Base-by-base conservation (phyloP, 495 filamentous ascomycete species). In the Schizothecium vesticola region DNA sequence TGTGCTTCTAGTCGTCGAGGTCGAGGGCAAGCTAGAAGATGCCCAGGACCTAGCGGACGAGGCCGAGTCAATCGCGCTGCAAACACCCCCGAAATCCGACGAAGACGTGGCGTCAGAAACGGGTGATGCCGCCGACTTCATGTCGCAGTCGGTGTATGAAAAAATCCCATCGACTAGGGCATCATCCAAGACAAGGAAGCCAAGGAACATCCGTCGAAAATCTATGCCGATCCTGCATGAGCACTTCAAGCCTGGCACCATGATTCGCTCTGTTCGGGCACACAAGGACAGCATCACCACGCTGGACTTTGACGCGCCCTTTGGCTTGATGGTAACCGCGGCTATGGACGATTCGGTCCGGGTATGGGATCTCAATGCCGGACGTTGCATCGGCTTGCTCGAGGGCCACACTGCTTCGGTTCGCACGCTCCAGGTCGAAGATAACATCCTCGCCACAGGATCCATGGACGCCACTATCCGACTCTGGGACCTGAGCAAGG, bases 101-200 rank as follows among this genome's bases (percentile, higher is more conserved):
- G 82, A 79, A 24, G 85, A 84, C 43, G 62, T 78, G 1, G 83
- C 85, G 23, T 82, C 83, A 8, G 80, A 81, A 3, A 80, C 81
- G 60, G 78, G 81, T 13, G 88, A 88, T 78, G 64, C 86, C 79
- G 67, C 86, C 78, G 85, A 87, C 1, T 99, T 98, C 82, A 98
- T 98, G 96, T 97, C 95, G 2, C 93, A 97, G 75, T 97, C 93
- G 9, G 92, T 99, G 70, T 99, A 97, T 74, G 90, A 94, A 73
- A 98, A 97, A 76, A 78, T 98, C 19, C 92, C 93, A 0, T 76
- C 87, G 16, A 84, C 86, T 28, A 80, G 76, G 59, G 88, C 85
- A 66, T 78, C 83, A 10, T 77, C 81, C 8, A 78, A 78, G 66
- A 79, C 85, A 29, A 86, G 88, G 76, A 88, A 89, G 71, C 89